Base-by-base conservation (phyloP, 2,329 filamentous ascomycete genomes). In the Aureobasidium lini region DNA sequence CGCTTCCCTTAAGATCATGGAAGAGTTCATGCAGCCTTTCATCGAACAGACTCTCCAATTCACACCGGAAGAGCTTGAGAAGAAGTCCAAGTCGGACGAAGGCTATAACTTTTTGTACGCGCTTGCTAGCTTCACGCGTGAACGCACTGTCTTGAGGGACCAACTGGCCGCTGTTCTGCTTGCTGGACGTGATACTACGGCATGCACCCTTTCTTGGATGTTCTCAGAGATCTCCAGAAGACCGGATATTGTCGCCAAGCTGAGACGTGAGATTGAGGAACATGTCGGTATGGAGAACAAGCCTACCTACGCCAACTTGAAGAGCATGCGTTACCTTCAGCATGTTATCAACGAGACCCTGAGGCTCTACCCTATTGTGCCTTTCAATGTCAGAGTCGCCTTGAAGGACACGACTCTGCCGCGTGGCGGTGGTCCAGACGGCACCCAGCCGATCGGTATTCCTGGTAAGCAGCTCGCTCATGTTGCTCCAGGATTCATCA, bases 61-160 rank as follows among this genome's bases (percentile, higher is more conserved):
- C 36, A 83, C 82, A 1, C 81, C 83, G 0, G 83, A 84, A 34
- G 89, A 96, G 71, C 82, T 95, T 1, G 84, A 86, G 50, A 80
- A 84, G 62, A 90, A 88, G 74, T 82, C 82, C 59, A 90, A 89
- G 68, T 83, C 83, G 8, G 87, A 89, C 68, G 76, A 81, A 63
- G 82, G 81, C 48, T 92, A 94, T 72, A 95, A 88, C 1, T 95
- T 96, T 75, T 81, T 96, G 18, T 88, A 96, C 73, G 88, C 90
- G 32, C 82, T 96, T 2, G 90, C 90, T 46, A 80, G 81, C 40
- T 92, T 90, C 75, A 96, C 91, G 0, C 84, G 88, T 36, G 76
- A 80, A 62, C 71, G 76, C 28, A 81, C 79, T 57, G 82, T 90
- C 4, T 81, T 96, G 13, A 88, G 90, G 36, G 91, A 96, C 73